phyloP scores from a whole-genome alignment of 495 filamentous ascomycete species.

The Echria macrotheca region DNA sequence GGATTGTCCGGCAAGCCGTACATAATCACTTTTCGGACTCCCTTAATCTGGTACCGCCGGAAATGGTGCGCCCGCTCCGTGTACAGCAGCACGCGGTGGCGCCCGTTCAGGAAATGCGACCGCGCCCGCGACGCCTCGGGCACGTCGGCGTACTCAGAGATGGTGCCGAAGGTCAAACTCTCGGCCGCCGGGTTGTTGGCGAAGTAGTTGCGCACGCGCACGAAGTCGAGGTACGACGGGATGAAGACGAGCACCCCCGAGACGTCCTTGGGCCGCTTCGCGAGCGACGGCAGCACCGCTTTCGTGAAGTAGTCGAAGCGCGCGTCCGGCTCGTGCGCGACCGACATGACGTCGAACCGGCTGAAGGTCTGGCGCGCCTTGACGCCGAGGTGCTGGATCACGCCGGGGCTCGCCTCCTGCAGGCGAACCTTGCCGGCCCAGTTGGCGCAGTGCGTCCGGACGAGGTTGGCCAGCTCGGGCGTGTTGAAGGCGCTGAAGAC shows the following conservation, averaged over 20 bases:
- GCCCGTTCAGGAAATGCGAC: constrained; percentile 77
- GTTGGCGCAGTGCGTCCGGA: constrained; percentile 72
- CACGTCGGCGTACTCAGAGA: constrained; percentile 80
- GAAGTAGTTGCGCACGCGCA: constrained; percentile 87
- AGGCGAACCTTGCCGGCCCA: constrained; percentile 69
- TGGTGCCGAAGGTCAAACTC: constrained; percentile 70
- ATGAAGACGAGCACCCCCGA: constrained; percentile 76
- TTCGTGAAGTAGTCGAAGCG: constrained; percentile 90
- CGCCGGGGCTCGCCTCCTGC: constrained; percentile 58
- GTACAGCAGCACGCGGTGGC: constrained; percentile 80
- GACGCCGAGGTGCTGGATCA: constrained; percentile 60
- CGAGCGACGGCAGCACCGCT: constrained; percentile 67
- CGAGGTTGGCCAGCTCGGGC: constrained; percentile 78
- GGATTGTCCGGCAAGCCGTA: constrained; percentile 89
- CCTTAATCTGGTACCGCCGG: constrained; percentile 70
- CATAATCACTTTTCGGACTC: constrained; percentile 73
- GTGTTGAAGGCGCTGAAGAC: constrained; percentile 77
- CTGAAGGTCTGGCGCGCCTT: constrained; percentile 82
- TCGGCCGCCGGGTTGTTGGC: constrained; percentile 62
- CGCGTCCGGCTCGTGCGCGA: constrained; percentile 71
- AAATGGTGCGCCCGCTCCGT: constrained; percentile 95
- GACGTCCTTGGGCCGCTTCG: constrained; percentile 48
- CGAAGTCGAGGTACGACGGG: constrained; percentile 88
- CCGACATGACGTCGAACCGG: constrained; percentile 67
- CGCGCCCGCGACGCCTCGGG: constrained; percentile 75